A percentile compares a stretch with the other conserved stretches of the same genome.
Evolutionary conservation across 2,329 filamentous ascomycete species (phyloP).

Genomic region (Exophiala viscosa): DNA sequence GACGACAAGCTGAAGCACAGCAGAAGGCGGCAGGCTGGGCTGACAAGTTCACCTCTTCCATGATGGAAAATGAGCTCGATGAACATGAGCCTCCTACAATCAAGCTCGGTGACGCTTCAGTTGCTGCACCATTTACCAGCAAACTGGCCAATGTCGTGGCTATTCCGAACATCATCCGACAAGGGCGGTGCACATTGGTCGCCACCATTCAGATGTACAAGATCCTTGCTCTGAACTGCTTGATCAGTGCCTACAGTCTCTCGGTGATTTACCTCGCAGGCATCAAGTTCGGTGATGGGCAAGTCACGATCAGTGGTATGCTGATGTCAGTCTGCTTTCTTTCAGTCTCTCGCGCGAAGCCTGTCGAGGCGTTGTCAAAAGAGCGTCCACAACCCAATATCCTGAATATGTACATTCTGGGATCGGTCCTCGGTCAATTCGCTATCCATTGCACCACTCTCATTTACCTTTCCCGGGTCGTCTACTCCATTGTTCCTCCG

Average conservation of each 20-base stretch:
- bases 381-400: conserved; percentile 98
- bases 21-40: conserved; percentile 74
- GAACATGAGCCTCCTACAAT: conserved; percentile 90
- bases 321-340: conserved; percentile 99
- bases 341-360: conserved; percentile 94
- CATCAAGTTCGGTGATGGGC: conserved; percentile 97
- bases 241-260: conserved; percentile 96
- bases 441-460: conserved; percentile 91
- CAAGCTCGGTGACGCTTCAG: conserved; percentile 94
- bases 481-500: conserved; percentile 74
- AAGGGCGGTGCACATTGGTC: conserved; percentile 94
- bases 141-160: conserved; percentile 96
- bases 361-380: conserved; percentile 91
- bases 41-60: conserved; percentile 76
- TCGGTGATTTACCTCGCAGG: conserved; percentile 95
- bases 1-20: conserved; percentile 55
- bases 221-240: conserved; percentile 93
- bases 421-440: conserved; percentile 94
- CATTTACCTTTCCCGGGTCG: conserved; percentile 88
- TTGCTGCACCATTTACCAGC: conserved; percentile 94
- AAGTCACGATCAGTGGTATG: conserved; percentile 98
- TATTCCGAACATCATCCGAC: conserved; percentile 96
- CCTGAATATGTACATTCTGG: conserved; percentile 98
- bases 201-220: conserved; percentile 99
- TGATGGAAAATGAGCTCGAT: conserved; percentile 87